Base-by-base conservation (phyloP, 441 rosid species). In the Aleurites moluccanus region DNA sequence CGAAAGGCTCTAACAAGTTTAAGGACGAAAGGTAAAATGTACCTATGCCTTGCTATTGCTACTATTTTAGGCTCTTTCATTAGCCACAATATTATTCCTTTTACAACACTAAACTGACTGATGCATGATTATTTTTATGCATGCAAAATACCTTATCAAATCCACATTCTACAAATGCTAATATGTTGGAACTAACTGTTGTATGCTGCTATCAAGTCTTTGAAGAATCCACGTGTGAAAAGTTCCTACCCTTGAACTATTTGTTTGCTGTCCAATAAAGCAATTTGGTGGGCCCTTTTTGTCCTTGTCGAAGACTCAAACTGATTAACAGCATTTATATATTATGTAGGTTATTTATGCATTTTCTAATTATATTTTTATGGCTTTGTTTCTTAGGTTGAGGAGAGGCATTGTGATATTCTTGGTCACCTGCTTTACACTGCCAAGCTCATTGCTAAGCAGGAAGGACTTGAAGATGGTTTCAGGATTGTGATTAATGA, bases 401-500 rank as follows among this genome's bases (percentile, higher is more conserved):
- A 95, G 85, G 98, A 90, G 79, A 89, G 94, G 84, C 99, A 95
- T 82, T 78, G 84, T 18, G 94, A 92, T 59, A 92, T 91, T 79
- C 96, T 95, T 74, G 98, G 98, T 30, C 90, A 66, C 73, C 91
- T 95, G 82, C 96, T 95, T 42, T 92, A 92, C 85, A 80, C 94
- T 47, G 97, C 98, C n/a, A 94, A 92, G 84, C 85, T 92, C n/a
- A 84, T 95, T 23, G 99, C 99, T 10, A 91, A 89, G 84, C 94
- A 87, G 82, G 94, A 95, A 86, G 97, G 94, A 67, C 85, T 95
- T 1, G 95, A 85, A 4, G 91, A 91, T 10, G 98, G 99, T 76
- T 95, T 77, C 82, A 91, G 99, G 83, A 72, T 86, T 81, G 99
- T 95, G 79, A 95, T 95, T 67, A 95, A 95, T 62, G 98, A 95